Evolutionary conservation across 495 filamentous ascomycete genomes (phyloP).

Genomic region (Margaritispora aquatica): DNA sequence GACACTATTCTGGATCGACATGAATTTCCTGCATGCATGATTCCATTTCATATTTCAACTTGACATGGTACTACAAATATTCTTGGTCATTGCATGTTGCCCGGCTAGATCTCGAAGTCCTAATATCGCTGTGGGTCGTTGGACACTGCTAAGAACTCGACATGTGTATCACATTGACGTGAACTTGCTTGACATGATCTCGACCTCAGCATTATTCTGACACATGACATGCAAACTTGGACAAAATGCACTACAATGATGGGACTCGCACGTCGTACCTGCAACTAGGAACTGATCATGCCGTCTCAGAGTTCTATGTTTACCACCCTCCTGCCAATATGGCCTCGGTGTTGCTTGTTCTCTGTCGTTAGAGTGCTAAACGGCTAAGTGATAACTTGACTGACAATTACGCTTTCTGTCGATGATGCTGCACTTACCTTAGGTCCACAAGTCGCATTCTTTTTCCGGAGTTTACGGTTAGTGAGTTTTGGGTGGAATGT

Average conservation of each 20-base stretch:
- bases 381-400: not conserved
- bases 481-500: no score
- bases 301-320: not conserved
- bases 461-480: not conserved
- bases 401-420: not conserved
- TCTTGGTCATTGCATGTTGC: slow-evolving; percentile 1
- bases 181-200: slow-evolving; percentile 20
- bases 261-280: not conserved
- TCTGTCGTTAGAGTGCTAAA: not conserved
- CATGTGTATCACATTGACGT: slow-evolving; percentile 15
- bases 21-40: slow-evolving; percentile 21
- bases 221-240: slow-evolving; percentile 13
- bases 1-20: slow-evolving; percentile 23
- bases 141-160: not conserved
- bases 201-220: slow-evolving; percentile 7
- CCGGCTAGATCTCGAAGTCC: not conserved
- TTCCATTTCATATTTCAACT: slow-evolving; percentile 15
- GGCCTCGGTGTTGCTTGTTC: no score
- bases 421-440: slow-evolving; percentile 11
- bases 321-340: not conserved
- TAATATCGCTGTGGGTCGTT: not conserved
- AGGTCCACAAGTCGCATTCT: not conserved
- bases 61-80: slow-evolving; percentile 5
- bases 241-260: not conserved
- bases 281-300: not conserved